Base-by-base conservation (phyloP, 306 rosid species). In the Vicia faba region DNA sequence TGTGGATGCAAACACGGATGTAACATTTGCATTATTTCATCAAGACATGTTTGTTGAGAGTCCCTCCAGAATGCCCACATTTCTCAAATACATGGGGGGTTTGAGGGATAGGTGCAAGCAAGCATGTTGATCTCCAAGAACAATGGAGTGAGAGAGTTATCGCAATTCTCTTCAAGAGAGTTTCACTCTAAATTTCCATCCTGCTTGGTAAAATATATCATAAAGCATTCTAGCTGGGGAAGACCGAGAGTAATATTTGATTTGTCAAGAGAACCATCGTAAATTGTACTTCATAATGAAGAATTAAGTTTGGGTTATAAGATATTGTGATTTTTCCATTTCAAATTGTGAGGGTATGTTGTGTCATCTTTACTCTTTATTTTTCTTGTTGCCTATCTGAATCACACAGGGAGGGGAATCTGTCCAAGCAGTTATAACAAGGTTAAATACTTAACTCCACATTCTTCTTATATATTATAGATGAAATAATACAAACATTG, bases 31-130 rank as follows among this genome's bases (percentile, higher is more conserved):
- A 57, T 57, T 57, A 29, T 57, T 56, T 57, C 62, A 57, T n/a
- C 41, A 57, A 2, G 62, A 57, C 11, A 29, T 7, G 19, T 31
- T 31, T 33, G 64, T 58, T 58, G 64, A 29, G 41, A 56, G 64
- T 33, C 23, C 44, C 44, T 58, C 64, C 64, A 58, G 6, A 31
- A 15, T 14, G 28, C 28, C 28, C 45, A 11, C 45, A 40, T 11
- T 3, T 40, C 40, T 56, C 20, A 13, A 13, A 13, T 28, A 29
- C 14, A 56, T 12, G 11, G 62, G 8, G 35, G 35, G 12, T 23
- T 54, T 25, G 9, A 3, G 4, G 39, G 39, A 28, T n/a, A 11
- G 19, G 11, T 28, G 60, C 9, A 28, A 28, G 39, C 35, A 25
- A 54, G 35, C 61, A 55, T 26, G 39, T n/a, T 28, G 19, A 26